Conservation (phyloP, 805 yeast species). For the Yarrowia phangngaensis region DNA sequence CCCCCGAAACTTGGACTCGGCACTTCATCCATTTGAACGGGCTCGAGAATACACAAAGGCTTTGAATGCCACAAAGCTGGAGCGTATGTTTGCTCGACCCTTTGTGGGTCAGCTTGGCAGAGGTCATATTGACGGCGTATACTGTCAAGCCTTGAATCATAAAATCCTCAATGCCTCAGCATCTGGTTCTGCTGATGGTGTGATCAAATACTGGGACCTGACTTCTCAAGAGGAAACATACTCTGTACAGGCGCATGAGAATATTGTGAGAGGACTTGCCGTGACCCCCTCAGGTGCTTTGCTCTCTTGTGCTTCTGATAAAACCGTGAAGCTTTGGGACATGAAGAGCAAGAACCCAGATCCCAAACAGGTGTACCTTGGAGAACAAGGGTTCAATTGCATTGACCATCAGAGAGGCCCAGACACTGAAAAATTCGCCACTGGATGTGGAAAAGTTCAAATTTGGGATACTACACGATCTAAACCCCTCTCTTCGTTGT, state of each 20-base stretch:
- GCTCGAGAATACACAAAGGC: slow-evolving; percentile 96
- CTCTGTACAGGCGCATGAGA: slow-evolving; percentile 84
- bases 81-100: slow-evolving; percentile 96
- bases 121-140: slow-evolving; percentile 95
- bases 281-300: slow-evolving; percentile 64
- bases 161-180: slow-evolving; percentile 69
- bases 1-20: slow-evolving; percentile 89
- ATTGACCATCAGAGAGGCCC: slow-evolving; percentile 81
- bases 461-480: slow-evolving; percentile 88
- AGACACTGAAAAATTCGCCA: slow-evolving; percentile 57
- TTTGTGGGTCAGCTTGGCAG: slow-evolving; percentile 90
- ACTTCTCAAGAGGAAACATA: slow-evolving; percentile 70
- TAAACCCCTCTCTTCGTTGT: slow-evolving; percentile 67
- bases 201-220: slow-evolving; percentile 89
- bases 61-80: slow-evolving; percentile 88
- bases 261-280: slow-evolving; percentile 78
- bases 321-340: slow-evolving; percentile 85
- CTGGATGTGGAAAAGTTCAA: slow-evolving; percentile 87
- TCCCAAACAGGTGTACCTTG: slow-evolving; percentile 70
- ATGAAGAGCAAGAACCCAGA: slow-evolving; percentile 52
- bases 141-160: slow-evolving; percentile 77
- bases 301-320: slow-evolving; percentile 87
- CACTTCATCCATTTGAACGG: slow-evolving; percentile 92
- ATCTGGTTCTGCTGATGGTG: slow-evolving; percentile 93
- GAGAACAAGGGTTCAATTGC: slow-evolving; percentile 78